phyloP scores from a whole-genome alignment of 441 rosid species.

The Euphorbia corollata region DNA sequence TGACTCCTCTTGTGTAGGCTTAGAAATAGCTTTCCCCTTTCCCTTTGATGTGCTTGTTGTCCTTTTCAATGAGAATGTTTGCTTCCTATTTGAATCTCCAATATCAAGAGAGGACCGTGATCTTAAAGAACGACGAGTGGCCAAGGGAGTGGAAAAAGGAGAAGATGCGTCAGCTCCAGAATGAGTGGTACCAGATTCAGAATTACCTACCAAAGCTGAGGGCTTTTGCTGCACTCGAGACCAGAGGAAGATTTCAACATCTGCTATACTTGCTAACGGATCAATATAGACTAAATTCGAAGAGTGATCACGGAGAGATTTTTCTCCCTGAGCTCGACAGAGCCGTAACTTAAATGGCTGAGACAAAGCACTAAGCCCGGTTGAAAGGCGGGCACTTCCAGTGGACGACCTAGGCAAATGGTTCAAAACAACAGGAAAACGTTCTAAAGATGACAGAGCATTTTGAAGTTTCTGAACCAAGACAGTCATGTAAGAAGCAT shows the following conservation, averaged over 20 bases:
- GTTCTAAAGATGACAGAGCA: slow-evolving; percentile 89
- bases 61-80: slow-evolving; percentile 54
- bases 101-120: slow-evolving; percentile 77
- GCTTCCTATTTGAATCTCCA: slow-evolving; percentile 65
- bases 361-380: slow-evolving; percentile 90
- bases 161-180: slow-evolving; percentile 72
- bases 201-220: slow-evolving; percentile 52
- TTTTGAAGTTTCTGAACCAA: slow-evolving; percentile 96
- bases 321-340: slow-evolving; percentile 90
- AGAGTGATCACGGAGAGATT: slow-evolving; percentile 92
- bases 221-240: slow-evolving; percentile 89
- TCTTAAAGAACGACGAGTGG: slow-evolving; percentile 77
- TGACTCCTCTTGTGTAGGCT: slow-evolving; percentile 61
- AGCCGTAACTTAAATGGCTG: slow-evolving; percentile 95
- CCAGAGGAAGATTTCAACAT: slow-evolving; percentile 97
- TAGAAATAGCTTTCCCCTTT: slow-evolving; percentile 95
- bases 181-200: slow-evolving; percentile 55
- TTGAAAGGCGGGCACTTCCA: slow-evolving; percentile 93
- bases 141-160: slow-evolving; percentile 55
- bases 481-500: slow-evolving; percentile 61
- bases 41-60: slow-evolving; percentile 74
- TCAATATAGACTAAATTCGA: slow-evolving; percentile 91
- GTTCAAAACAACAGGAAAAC: slow-evolving; percentile 94
- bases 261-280: slow-evolving; percentile 94
- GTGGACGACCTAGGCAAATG: slow-evolving; percentile 79